Percentiles rank a stretch among this genome's conserved stretches.
Evolutionary conservation across 805 yeast species (phyloP).

Genomic region (Ogataea allantospora): DNA sequence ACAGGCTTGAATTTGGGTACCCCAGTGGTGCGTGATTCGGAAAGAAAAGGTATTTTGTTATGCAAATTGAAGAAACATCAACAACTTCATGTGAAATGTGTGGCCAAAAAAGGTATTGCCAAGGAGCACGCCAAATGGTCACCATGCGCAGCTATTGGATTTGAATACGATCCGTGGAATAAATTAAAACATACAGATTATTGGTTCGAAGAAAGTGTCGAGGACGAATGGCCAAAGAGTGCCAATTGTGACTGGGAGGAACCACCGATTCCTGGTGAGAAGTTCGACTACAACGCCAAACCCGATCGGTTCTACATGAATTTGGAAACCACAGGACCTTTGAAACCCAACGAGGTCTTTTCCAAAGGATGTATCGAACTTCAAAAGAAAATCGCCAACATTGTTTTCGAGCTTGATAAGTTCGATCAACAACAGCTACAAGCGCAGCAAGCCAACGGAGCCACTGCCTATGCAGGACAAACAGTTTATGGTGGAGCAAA

Average conservation of each 20-base stretch:
- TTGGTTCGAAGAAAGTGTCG: conserved; percentile 92
- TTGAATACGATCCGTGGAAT: conserved; percentile 99
- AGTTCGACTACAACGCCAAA: conserved; percentile 78
- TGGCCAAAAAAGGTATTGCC: conserved; percentile 96
- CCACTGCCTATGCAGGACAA: conserved; percentile 32
- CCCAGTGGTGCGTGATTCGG: conserved; percentile 80
- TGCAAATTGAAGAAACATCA: conserved; percentile 92
- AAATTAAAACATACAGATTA: conserved; percentile 92
- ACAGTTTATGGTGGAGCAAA: conserved; percentile 24
- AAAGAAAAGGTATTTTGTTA: conserved; percentile 80
- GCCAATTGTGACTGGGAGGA: conserved; percentile 95
- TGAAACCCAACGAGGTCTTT: conserved; percentile 87
- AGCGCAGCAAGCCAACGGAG: conserved; percentile 38
- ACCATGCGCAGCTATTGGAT: conserved; percentile 92
- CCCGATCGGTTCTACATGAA: conserved; percentile 83
- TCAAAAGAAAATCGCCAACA: conserved; percentile 87
- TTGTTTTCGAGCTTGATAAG: conserved; percentile 66
- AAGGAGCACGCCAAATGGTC: conserved; percentile 99
- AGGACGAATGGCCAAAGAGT: conserved; percentile 89
- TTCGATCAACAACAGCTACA: conserved; percentile 34
- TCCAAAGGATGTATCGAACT: conserved; percentile 78
- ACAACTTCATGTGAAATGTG: conserved; percentile 83
- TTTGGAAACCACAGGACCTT: conserved; percentile 88
- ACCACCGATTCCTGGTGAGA: conserved; percentile 83
- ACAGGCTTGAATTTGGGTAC: conserved; percentile 55